Evolutionary conservation across 371 early-diverging fungal genomes (phyloP).

Genomic region (Apophysomyces ossiformis): DNA sequence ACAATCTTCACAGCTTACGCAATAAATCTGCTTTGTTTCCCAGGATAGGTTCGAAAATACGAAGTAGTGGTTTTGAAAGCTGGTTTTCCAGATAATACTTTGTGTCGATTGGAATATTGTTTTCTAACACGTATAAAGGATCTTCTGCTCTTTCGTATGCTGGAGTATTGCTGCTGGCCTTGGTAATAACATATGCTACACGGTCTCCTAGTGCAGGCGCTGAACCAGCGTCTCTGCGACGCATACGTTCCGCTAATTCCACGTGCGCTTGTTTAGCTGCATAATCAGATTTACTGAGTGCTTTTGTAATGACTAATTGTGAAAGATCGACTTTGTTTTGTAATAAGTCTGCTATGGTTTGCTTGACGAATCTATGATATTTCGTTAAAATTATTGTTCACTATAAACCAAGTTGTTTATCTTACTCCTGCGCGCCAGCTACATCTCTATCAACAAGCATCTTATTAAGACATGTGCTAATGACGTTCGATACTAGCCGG

Average conservation of each 20-base stretch:
- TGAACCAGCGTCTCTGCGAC: conserved; percentile 95
- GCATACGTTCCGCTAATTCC: conserved; percentile 97
- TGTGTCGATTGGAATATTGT: conserved; percentile 99
- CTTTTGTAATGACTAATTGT: conserved; percentile 98
- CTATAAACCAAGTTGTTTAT: neutral
- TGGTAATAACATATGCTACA: conserved; percentile 99
- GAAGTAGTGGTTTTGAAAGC: conserved; percentile 93
- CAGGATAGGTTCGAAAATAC: conserved; percentile 99
- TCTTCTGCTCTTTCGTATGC: conserved; percentile 99
- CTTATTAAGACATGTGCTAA: conserved; percentile 93
- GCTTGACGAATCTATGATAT: conserved; percentile 80
- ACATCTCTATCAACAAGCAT: conserved; percentile 94
- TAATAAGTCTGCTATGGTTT: conserved; percentile 91
- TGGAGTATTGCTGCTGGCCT: conserved; percentile 87
- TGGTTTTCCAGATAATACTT: conserved; percentile 99
- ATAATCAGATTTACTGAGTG: conserved; percentile 97
- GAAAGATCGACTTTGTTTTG: conserved; percentile 98
- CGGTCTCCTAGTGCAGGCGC: conserved; percentile 99
- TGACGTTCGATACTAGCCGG: conserved; percentile 91
- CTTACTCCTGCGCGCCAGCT: conserved; percentile 85
- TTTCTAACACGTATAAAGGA: conserved; percentile 98
- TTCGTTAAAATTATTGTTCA: neutral
- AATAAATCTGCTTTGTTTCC: conserved; percentile 87
- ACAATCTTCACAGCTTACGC: conserved; percentile 52
- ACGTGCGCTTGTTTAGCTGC: conserved; percentile 97